Base-by-base conservation (phyloP, 345 rosid species). In the Populus deltoides region DNA sequence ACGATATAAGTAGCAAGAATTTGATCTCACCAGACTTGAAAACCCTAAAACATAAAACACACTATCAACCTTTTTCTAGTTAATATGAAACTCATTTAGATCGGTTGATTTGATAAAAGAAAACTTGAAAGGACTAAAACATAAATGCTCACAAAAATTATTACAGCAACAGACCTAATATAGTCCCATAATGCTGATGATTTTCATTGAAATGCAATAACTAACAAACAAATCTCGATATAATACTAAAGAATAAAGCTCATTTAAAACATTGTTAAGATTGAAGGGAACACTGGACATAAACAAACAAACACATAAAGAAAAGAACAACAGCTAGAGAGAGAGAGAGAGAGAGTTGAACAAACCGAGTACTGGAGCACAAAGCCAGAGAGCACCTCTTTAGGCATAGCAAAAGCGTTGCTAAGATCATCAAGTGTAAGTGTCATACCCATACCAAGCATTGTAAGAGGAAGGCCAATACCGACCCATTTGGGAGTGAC, bases 391-490 rank as follows among this genome's bases (percentile, higher is more conserved):
- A 95, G 24, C 73, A 95, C 79, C 86, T 95, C 91, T 82, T 88
- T 92, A 4, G 97, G 98, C 99, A 93, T 92, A 67, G 92, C 86
- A 10, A 95, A 78, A 25, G 97, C 97, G 8, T 86, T 84, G 33
- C 93, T 91, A 77, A 93, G 97, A 84, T 93, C 99, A 68, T 92
- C 92, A 13, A 94, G 83, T 22, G 94, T 90, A 85, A 93, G 93
- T 71, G 98, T 92, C 94, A 93, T 92, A 29, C 97, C 98, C 98
- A 93, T 94, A 20, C 98, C 97, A 61, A 92, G 95, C 98, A 94
- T 94, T 4, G 93, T 93, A 75, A 90, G 70, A n/a, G 92, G 87
- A n/a, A 94, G 77, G 47, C 94, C 97, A 55, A 77, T 27, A 67
- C 88, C 85, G 67, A 88, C 89, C 93, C 80, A 90, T 59, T 83